Evolutionary conservation across 108 stramenopile species (phyloP), one percentile per base, ranked within the genome.

Genomic region (Skeletonema grethae): DNA sequence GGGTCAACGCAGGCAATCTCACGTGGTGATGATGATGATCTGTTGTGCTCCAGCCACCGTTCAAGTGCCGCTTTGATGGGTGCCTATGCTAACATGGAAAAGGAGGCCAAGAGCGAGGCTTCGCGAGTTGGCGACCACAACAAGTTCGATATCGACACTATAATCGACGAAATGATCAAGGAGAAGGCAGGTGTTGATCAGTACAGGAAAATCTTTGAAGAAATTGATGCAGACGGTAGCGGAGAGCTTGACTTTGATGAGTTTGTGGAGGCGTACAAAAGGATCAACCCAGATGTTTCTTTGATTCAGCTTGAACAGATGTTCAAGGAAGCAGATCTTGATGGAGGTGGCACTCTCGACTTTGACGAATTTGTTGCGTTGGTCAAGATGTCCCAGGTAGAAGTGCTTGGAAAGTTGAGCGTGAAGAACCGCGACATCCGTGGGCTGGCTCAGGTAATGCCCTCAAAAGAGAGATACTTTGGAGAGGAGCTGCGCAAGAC

Each of bases 401-500:
- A 70, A 13, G 61, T 75, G 20, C 56, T 66, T 10, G 59, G 76
- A 7, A 85, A 79, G 61, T 30, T 82, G 5, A 73, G 79, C 29
- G 77, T 86, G 4, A 63, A 72, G 46, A 80, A 77, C 75, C 78
- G 87, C 9, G 84, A 89, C 61, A 59, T 55, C 1, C 83, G 85
- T 43, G 91, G 91, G 7, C 65, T 87, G 1, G 77, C 87, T 61
- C 83, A 84, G 57, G 69, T 92, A 18, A 55, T 85, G 57, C 74
- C 83, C 3, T 79, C 66, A 46, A 65, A 18, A 3, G 91, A 92
- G 61, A 76, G 61, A 31, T 89, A 85, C 72, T 92, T 88, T 86
- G 88, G 91, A n/a, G 84, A 88, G 60, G 72, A 59, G 7, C 41
- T 92, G n/a, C 63, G 36, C 2, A 66, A 60, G 31, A 75, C 25